Evolutionary conservation across 2,329 filamentous ascomycete genomes (phyloP).

Genomic region (Monosporascus sp.): DNA sequence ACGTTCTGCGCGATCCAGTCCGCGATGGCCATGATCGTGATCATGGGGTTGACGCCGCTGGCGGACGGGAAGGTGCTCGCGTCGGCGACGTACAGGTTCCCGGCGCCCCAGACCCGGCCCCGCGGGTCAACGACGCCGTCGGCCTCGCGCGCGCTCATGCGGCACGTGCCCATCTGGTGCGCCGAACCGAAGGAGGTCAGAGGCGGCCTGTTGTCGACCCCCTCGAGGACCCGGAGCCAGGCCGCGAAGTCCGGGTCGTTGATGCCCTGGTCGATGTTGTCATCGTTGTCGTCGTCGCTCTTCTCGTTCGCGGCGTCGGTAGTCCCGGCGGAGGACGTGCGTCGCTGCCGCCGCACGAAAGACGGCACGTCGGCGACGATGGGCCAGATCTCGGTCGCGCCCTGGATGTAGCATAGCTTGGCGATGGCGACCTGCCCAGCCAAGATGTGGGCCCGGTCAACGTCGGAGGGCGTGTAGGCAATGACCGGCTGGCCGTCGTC

Average conservation of each 20-base stretch:
- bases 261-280: slow-evolving; percentile 35
- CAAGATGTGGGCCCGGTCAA: slow-evolving; percentile 67
- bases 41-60: slow-evolving; percentile 77
- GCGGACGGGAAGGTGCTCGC: slow-evolving; percentile 71
- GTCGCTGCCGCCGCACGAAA: slow-evolving; percentile 43
- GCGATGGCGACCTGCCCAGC: slow-evolving; percentile 66
- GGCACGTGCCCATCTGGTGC: slow-evolving; percentile 75
- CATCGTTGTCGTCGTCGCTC: slow-evolving; percentile 9
- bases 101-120: slow-evolving; percentile 59
- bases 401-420: slow-evolving; percentile 72
- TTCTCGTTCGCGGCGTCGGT: slow-evolving; percentile 12
- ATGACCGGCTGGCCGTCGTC: slow-evolving; percentile 58
- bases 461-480: slow-evolving; percentile 63
- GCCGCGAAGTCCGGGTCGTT: slow-evolving; percentile 54
- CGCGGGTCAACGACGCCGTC: slow-evolving; percentile 53
- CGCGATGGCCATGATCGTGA: slow-evolving; percentile 67
- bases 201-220: slow-evolving; percentile 44
- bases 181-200: slow-evolving; percentile 58
- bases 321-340: slow-evolving; percentile 1
- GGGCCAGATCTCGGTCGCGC: slow-evolving; percentile 74
- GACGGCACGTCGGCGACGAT: slow-evolving; percentile 56
- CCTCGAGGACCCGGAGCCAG: slow-evolving; percentile 51
- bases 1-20: slow-evolving; percentile 59
- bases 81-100: slow-evolving; percentile 65
- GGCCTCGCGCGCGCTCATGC: slow-evolving; percentile 55